Conservation (phyloP, 2,329 filamentous ascomycete genomes). For the Botryotinia narcissicola region DNA sequence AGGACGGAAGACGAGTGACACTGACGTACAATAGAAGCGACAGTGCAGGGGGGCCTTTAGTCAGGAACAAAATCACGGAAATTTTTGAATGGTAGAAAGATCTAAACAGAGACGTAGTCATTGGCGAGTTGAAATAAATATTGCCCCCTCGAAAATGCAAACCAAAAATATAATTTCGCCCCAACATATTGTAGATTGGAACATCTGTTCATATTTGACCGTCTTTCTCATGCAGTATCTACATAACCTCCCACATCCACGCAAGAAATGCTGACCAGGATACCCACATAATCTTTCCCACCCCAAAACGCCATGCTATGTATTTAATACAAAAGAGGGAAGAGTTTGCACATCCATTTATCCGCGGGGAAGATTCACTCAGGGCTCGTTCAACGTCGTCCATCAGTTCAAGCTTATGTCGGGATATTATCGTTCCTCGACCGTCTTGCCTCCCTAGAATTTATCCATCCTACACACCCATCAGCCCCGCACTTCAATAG, state of each 20-base stretch:
- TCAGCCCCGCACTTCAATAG: slow-evolving; percentile 1
- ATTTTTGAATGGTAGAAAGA: slow-evolving; percentile 2
- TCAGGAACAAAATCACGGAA: background rate
- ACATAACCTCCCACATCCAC: slow-evolving; percentile 9
- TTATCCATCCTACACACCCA: slow-evolving; percentile 4
- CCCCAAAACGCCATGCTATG: slow-evolving; percentile 22
- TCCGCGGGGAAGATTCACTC: background rate
- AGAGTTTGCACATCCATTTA: slow-evolving; percentile 18
- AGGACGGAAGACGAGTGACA: slow-evolving; percentile 1
- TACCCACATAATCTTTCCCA: slow-evolving; percentile 17
- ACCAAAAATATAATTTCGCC: background rate
- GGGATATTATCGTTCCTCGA: background rate
- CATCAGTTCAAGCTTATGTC: background rate
- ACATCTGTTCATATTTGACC: slow-evolving; percentile 12
- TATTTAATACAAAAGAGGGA: slow-evolving; percentile 23
- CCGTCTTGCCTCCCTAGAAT: background rate
- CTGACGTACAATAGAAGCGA: slow-evolving; percentile 1
- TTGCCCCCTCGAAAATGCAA: background rate
- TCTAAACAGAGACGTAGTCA: background rate
- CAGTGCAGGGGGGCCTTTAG: background rate
- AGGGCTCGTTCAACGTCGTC: slow-evolving; percentile 8
- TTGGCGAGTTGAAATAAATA: background rate
- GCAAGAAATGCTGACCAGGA: slow-evolving; percentile 18
- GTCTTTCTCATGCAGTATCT: slow-evolving; percentile 8
- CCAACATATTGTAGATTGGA: background rate